These are phyloP conservation scores for Russula ochroleuca DNA, from an alignment of 768 basidiomycete species.

Conservation along the genomic window DNA sequence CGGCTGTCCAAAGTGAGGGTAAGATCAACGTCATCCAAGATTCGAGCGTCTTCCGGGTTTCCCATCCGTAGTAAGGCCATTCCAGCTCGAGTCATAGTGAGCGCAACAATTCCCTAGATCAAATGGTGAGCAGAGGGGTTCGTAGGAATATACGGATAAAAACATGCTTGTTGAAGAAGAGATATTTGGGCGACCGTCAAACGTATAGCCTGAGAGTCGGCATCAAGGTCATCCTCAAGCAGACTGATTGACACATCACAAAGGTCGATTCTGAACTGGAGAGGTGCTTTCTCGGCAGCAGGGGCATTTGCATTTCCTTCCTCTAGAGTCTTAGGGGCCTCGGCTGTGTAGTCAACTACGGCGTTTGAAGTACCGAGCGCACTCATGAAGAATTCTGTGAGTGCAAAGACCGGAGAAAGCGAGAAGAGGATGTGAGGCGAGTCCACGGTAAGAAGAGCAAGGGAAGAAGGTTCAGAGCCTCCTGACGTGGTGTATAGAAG, in stretches of 20 bases:
- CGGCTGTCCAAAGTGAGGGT: constrained; percentile 85
- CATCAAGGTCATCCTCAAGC: constrained; percentile 75
- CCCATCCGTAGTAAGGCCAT: constrained; percentile 96
- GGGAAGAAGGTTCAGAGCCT: constrained; percentile 48
- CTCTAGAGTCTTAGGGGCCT: constrained; percentile 23
- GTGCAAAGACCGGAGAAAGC: constrained; percentile 82
- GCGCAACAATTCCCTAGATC: constrained; percentile 67
- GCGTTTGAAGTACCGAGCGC: constrained; percentile 38
- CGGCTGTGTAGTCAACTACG: constrained; percentile 23
- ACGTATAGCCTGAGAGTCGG: constrained; percentile 80
- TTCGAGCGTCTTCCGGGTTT: constrained; percentile 76
- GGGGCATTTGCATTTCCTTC: constrained; percentile 6
- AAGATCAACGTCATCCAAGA: constrained; percentile 89
- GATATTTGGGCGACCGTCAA: constrained; percentile 78
- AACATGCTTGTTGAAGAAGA: constrained; percentile 82
- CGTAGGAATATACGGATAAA: background rate
- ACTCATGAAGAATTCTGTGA: constrained; percentile 80
- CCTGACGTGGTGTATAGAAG: constrained; percentile 79
- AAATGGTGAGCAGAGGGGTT: background rate
- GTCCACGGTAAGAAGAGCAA: constrained; percentile 86
- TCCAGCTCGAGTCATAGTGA: constrained; percentile 76
- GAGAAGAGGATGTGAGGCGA: constrained; percentile 91
- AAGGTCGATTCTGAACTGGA: constrained; percentile 79
- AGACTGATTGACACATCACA: constrained; percentile 87
- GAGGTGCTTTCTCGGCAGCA: constrained; percentile 24